These are phyloP conservation scores for Dictyostelium firmibasis DNA, from an alignment of 78 protist genomes.

Conservation along the genomic window DNA sequence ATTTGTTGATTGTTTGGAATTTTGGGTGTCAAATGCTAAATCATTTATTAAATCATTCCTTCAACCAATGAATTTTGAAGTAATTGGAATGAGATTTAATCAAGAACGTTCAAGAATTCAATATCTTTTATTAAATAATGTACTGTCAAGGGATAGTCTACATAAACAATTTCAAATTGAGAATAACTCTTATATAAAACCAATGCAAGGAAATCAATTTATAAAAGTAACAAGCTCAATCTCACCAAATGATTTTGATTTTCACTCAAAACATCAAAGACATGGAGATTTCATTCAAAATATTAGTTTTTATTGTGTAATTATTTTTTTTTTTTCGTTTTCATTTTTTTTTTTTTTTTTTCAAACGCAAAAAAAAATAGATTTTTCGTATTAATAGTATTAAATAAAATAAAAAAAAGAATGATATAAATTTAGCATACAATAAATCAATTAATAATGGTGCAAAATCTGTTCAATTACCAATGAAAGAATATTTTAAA, in stretches of 20 bases:
- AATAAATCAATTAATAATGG: constrained; percentile 26
- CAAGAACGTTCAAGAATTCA: not conserved
- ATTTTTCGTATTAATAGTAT: not conserved
- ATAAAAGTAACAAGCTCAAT: constrained; percentile 34
- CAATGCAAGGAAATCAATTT: not conserved
- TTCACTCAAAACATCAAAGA: not conserved
- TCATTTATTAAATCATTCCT: constrained; percentile 53
- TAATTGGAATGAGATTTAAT: not conserved
- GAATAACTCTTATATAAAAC: not conserved
- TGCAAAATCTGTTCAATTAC: constrained; percentile 11
- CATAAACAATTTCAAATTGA: not conserved
- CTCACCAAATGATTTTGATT: not conserved
- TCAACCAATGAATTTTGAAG: constrained; percentile 45
- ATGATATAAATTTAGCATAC: not conserved
- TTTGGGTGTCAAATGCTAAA: constrained; percentile 57
- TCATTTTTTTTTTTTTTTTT: not conserved
- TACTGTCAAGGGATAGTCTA: not conserved
- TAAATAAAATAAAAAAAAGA: not conserved
- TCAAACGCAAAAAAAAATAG: not conserved
- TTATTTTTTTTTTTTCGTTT: not conserved
- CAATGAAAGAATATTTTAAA: not conserved
- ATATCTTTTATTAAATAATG: constrained; percentile 1
- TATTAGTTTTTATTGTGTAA: constrained; percentile 32
- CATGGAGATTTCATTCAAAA: constrained; percentile 74
- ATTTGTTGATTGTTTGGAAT: constrained; percentile 28